Conservation (phyloP, 148 eudicot genomes). For the Fagopyrum homotropicum region DNA sequence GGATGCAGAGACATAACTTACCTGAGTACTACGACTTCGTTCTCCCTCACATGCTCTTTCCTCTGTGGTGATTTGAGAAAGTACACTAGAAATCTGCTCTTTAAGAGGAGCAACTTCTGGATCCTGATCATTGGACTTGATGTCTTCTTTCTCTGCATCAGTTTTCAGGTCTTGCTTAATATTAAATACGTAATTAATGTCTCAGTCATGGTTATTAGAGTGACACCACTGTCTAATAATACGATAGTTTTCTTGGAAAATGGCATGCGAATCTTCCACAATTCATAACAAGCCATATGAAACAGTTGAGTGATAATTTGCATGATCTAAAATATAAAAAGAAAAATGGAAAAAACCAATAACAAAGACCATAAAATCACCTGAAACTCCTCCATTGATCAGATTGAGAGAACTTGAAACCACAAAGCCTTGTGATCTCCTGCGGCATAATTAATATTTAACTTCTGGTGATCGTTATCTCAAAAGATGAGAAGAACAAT, state of each 20-base stretch:
- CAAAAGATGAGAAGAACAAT: not conserved
- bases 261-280: not conserved
- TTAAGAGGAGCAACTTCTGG: slow-evolving; percentile 30
- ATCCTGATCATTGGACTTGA: slow-evolving; percentile 1
- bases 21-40: slow-evolving; percentile 35
- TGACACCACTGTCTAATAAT: not conserved
- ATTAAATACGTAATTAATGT: not conserved
- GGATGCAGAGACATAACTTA: slow-evolving; percentile 7
- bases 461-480: not conserved
- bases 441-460: slow-evolving; percentile 23
- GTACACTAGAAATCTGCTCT: slow-evolving; percentile 32
- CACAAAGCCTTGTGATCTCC: slow-evolving; percentile 44
- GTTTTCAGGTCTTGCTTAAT: slow-evolving; percentile 15
- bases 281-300: not conserved
- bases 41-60: slow-evolving; percentile 49
- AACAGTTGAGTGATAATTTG: not conserved
- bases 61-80: slow-evolving; percentile 35
- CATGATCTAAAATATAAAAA: not conserved
- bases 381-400: slow-evolving; percentile 24
- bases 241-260: not conserved
- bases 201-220: not conserved
- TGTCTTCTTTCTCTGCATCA: slow-evolving; percentile 22
- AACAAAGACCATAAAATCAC: slow-evolving; percentile 15
- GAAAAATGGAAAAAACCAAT: not conserved
- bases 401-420: slow-evolving; percentile 17